These are phyloP conservation scores for Malbranchea zuffiana DNA, from an alignment of 2,329 filamentous ascomycete genomes.

Conservation along the genomic window DNA sequence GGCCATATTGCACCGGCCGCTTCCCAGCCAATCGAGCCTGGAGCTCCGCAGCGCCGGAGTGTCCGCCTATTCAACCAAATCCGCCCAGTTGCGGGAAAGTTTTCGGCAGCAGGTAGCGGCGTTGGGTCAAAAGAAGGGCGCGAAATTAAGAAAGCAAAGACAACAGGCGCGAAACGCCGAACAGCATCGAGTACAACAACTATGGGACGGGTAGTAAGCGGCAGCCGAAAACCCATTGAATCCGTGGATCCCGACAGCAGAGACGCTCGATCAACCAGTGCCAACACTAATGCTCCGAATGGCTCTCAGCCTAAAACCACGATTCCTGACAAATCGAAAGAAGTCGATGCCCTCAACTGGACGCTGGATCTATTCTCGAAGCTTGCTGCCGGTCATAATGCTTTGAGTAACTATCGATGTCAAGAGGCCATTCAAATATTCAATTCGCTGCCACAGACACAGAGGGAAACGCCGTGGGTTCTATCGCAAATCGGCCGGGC, in stretches of 20 bases:
- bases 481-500: conserved; percentile 81
- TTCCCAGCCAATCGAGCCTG: conserved; percentile 51
- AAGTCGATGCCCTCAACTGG: conserved; percentile 65
- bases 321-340: conserved; percentile 46
- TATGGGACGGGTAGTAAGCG: conserved; percentile 78
- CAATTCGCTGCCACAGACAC: conserved; percentile 55
- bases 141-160: conserved; percentile 75
- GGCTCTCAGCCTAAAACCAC: conserved; percentile 24
- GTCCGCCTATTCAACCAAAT: conserved; percentile 62
- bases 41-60: conserved; percentile 56
- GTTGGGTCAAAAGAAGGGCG: conserved; percentile 52
- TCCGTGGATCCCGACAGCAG: conserved; percentile 56
- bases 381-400: conserved; percentile 68
- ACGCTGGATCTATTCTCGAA: conserved; percentile 72
- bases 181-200: conserved; percentile 57
- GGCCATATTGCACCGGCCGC: conserved; percentile 53
- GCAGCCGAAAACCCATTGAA: conserved; percentile 70
- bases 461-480: conserved; percentile 89
- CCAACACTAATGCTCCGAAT: conserved; percentile 16
- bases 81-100: conserved; percentile 53
- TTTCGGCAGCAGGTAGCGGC: conserved; percentile 47
- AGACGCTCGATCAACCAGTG: conserved; percentile 51
- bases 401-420: conserved; percentile 68
- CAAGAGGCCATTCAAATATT: conserved; percentile 66
- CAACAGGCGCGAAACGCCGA: conserved; percentile 58